Conservation (phyloP, 139 green algal species). For the Haematococcus sp. region DNA sequence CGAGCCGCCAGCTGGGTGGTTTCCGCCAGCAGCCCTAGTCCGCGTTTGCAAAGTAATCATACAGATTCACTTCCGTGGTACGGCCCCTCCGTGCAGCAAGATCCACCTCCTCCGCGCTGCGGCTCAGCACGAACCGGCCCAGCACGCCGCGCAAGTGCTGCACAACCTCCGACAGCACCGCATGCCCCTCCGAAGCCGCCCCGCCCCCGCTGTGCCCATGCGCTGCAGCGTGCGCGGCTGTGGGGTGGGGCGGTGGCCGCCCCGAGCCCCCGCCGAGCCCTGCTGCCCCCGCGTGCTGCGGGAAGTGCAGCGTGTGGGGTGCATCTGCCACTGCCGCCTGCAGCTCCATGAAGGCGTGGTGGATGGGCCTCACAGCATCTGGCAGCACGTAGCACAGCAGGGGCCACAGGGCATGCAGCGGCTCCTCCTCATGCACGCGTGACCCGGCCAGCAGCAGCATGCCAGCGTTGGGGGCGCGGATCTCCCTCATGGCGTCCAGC, state of each 20-base stretch:
- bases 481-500: background rate
- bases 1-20: no score
- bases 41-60: background rate
- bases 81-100: background rate
- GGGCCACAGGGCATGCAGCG: background rate
- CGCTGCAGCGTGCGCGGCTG: no score
- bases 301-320: background rate
- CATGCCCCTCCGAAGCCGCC: no score
- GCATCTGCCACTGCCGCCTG: background rate
- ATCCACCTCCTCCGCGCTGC: slow-evolving; percentile 6
- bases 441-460: background rate
- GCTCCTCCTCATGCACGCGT: slow-evolving; percentile 1
- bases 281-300: background rate
- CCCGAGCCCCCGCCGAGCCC: no score
- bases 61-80: slow-evolving; percentile 3
- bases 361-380: background rate
- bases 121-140: slow-evolving; percentile 1
- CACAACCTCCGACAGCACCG: background rate
- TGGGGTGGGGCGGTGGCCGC: no score
- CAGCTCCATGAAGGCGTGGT: background rate
- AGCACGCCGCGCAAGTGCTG: background rate
- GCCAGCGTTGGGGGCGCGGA: background rate
- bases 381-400: slow-evolving; percentile 1
- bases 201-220: no score
- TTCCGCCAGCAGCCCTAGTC: no score